Percentiles rank a stretch among this genome's conserved stretches.
Evolutionary conservation across 371 early-diverging fungal species (phyloP).

Genomic region (Apophysomyces ossiformis): DNA sequence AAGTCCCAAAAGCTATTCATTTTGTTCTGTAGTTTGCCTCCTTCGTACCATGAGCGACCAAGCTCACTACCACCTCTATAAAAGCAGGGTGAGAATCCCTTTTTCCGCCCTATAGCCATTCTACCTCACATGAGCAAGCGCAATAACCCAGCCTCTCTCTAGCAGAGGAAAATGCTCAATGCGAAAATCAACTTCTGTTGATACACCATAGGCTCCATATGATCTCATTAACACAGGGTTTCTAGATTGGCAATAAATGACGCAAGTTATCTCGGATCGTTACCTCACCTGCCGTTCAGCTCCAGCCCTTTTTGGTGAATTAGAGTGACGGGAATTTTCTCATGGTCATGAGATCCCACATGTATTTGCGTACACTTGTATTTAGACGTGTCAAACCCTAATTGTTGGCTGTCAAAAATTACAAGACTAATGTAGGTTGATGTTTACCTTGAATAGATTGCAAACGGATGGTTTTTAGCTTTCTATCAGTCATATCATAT

Average conservation of each 20-base stretch:
- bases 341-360: constrained; percentile 51
- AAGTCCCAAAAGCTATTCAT: constrained; percentile 74
- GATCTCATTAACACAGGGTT: constrained; percentile 78
- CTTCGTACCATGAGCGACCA: constrained; percentile 77
- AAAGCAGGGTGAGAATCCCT: neutral
- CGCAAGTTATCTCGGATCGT: neutral
- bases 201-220: constrained; percentile 88
- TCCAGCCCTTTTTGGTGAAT: constrained; percentile 59
- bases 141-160: constrained; percentile 83
- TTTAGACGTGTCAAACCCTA: constrained; percentile 58
- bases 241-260: constrained; percentile 20
- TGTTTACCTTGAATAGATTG: constrained; percentile 58
- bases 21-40: constrained; percentile 72
- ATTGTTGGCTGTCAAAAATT: neutral
- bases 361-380: constrained; percentile 60
- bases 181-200: constrained; percentile 80
- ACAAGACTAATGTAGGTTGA: neutral
- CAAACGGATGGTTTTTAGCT: constrained; percentile 49
- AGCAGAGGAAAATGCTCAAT: constrained; percentile 80
- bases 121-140: constrained; percentile 83
- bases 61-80: constrained; percentile 83
- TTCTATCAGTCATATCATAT: constrained; percentile 64
- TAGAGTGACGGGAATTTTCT: constrained; percentile 71
- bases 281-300: constrained; percentile 50
- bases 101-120: neutral